Base-by-base conservation (phyloP, 2,329 filamentous ascomycete species). In the Venturia asperata region DNA sequence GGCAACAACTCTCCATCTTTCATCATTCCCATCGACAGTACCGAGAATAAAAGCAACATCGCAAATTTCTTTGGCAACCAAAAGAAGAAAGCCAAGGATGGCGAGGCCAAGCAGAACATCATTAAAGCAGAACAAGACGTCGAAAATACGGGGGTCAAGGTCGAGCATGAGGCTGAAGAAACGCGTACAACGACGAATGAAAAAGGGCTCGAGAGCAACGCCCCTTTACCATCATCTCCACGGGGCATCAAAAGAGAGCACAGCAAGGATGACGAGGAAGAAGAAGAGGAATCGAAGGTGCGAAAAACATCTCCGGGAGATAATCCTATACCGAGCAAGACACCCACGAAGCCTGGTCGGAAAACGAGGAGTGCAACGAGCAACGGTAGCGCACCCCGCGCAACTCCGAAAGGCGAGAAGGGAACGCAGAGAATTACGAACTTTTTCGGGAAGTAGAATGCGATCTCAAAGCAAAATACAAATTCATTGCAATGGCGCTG, bases 1-100 rank as follows among this genome's bases (percentile, higher is more conserved):
- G 92, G 93, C 6, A 96, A 96, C 70, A 90, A 96, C 74, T 95
- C 90, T 24, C 86, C 91, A 0, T 83, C 82, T 0, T 96, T 97
- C 72, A 83, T 97, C 56, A 80, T 96, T 1, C 93, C 93, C 0
- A 78, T 97, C 42, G 83, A 90, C 71, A 95, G 90, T 76, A 87
- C 85, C 68, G 89, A 92, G 71, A 97, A 97, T 75, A 97, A 95
- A 78, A 86, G 83, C 62, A 97, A 94, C 69, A 97, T 97, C 74
- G 90, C 89, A 58, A 96, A 96, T 71, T 97, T 96, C 79, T 97
- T 97, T 72, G 82, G 82, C 9, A 89, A 85, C 52, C 80, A 82
- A 67, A 76, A 76, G 64, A 78, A 78, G 64, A 71, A 71, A 63
- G 70, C 68, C n/a, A 70, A 75, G 47, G 73, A 73, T 62, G 72